Percentiles rank a stretch among this genome's conserved stretches.
These are phyloP conservation scores for Talaromyces sp. DNA, from an alignment of 2,329 filamentous ascomycete species.

Conservation along the genomic window DNA sequence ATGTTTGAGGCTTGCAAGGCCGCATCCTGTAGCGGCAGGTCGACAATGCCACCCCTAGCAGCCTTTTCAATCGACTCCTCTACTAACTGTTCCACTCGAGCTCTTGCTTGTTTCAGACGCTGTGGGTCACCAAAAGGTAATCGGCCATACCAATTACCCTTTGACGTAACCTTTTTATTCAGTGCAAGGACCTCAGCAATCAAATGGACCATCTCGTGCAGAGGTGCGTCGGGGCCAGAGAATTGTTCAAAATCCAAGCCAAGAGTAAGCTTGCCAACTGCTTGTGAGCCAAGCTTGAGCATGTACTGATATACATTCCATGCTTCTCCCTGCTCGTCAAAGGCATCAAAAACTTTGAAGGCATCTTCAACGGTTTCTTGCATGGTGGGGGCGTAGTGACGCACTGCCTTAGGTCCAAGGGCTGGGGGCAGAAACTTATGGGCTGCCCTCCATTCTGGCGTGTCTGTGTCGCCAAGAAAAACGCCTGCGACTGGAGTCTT, in stretches of 20 bases:
- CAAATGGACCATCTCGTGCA: conserved; percentile 48
- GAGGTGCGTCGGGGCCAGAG: conserved; percentile 37
- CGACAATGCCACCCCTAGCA: conserved; percentile 25
- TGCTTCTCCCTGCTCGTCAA: conserved; percentile 44
- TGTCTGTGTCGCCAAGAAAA: conserved; percentile 30
- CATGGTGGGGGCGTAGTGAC: conserved; percentile 59
- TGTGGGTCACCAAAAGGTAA: conserved; percentile 53
- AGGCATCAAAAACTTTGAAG: conserved; percentile 44
- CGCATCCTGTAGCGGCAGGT: conserved; percentile 39
- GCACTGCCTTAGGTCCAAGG: conserved; percentile 56
- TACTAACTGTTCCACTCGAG: conserved; percentile 1
- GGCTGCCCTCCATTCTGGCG: conserved; percentile 34
- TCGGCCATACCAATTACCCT: conserved; percentile 53
- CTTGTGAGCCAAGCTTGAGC: conserved; percentile 44
- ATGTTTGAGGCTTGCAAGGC: conserved; percentile 33
- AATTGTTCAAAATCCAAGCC: conserved; percentile 46
- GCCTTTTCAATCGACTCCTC: conserved; percentile 13
- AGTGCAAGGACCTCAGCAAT: conserved; percentile 51
- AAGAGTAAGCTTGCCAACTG: conserved; percentile 42
- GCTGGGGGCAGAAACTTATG: conserved; percentile 62
- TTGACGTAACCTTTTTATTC: conserved; percentile 56
- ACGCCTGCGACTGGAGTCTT: conserved; percentile 23
- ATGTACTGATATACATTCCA: conserved; percentile 50
- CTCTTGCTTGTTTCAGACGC: neutral
- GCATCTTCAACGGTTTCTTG: conserved; percentile 50